phyloP scores from a whole-genome alignment of 2,329 filamentous ascomycete species.

The Gaeumannomyces tritici region DNA sequence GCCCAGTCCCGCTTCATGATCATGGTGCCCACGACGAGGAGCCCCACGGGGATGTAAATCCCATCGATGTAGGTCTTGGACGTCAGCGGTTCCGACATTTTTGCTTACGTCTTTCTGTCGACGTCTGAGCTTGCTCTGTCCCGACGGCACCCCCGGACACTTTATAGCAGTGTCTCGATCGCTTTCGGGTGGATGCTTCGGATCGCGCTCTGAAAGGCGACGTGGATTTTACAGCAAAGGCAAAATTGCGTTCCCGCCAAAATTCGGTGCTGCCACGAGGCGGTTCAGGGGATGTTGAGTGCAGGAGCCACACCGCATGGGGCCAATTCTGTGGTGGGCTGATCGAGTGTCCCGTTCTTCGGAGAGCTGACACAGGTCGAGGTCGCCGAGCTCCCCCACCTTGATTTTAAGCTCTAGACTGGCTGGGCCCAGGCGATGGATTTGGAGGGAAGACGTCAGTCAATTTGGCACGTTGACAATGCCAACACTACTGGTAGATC shows the following conservation, averaged over 20 bases:
- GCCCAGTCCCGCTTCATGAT: constrained; percentile 74
- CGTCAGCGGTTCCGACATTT: constrained; percentile 32
- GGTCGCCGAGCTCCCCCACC: not conserved
- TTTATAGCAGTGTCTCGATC: not conserved
- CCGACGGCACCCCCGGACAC: not conserved
- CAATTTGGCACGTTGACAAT: too few species aligned
- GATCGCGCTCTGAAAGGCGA: not conserved
- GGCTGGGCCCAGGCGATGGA: too few species aligned
- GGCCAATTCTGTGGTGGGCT: not conserved
- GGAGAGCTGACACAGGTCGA: not conserved
- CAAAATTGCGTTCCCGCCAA: not conserved
- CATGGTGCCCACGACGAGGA: constrained; percentile 65
- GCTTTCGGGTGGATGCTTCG: not conserved
- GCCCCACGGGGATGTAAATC: constrained; percentile 72
- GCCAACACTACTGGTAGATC: too few species aligned
- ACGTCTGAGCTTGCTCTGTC: not conserved
- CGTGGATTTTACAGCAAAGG: not conserved
- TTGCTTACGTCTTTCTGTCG: constrained; percentile 7
- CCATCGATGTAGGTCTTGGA: constrained; percentile 63
- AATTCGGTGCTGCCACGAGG: not conserved
- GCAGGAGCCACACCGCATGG: not conserved
- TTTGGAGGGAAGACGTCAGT: too few species aligned
- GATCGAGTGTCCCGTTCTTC: not conserved
- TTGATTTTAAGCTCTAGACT: not conserved
- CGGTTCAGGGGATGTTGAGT: not conserved